These are phyloP conservation scores for Hygrophila difformis DNA, from an alignment of 257 asterid species.

Conservation along the genomic window DNA sequence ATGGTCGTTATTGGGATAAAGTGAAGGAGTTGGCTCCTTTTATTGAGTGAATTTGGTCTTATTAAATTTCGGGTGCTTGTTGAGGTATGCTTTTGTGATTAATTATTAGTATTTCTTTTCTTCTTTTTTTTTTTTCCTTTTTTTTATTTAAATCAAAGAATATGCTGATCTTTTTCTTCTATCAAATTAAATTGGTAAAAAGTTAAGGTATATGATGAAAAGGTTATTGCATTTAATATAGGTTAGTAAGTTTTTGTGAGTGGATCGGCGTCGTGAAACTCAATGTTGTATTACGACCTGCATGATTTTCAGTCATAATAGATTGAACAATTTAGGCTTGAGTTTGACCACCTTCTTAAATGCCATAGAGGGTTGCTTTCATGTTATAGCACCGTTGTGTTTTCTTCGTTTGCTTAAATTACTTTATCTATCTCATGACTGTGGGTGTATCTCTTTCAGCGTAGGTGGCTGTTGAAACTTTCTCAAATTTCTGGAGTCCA, in stretches of 20 bases:
- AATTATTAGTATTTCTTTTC: no score
- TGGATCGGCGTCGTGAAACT: background rate
- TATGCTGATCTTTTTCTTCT: background rate
- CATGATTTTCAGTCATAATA: no score
- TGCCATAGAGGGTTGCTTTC: no score
- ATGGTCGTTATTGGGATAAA: slow-evolving; percentile 89
- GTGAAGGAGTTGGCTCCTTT: slow-evolving; percentile 75
- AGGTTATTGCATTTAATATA: slow-evolving; percentile 4
- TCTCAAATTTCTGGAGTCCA: slow-evolving; percentile 54
- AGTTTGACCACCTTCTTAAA: no score
- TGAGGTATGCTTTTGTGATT: slow-evolving; percentile 39
- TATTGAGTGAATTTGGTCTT: slow-evolving; percentile 79
- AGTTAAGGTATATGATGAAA: background rate
- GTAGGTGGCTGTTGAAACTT: slow-evolving; percentile 78
- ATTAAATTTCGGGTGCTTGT: slow-evolving; percentile 72
- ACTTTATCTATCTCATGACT: background rate
- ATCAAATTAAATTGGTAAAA: background rate
- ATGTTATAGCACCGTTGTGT: no score
- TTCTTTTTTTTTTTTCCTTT: no score
- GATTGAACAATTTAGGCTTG: no score
- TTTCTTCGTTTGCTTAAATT: no score
- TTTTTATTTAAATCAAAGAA: background rate
- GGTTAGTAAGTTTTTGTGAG: background rate
- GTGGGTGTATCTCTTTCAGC: slow-evolving; percentile 27
- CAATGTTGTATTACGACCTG: no score